phyloP scores from a whole-genome alignment of 2,329 filamentous ascomycete species.

The Bipolaris oryzae region DNA sequence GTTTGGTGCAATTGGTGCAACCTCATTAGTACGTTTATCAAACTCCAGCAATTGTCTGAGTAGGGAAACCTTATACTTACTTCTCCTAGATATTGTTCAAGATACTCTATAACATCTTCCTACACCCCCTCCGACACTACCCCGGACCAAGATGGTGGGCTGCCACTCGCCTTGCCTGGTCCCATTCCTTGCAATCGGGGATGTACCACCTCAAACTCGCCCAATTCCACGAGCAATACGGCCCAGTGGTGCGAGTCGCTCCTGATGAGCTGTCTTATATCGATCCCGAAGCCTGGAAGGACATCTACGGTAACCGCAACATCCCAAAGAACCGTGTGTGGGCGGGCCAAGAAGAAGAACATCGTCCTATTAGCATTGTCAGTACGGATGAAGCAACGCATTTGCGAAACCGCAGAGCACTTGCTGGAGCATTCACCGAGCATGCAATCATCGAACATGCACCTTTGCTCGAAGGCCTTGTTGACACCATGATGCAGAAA shows the following conservation, averaged over 20 bases:
- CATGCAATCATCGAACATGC: conserved; percentile 50
- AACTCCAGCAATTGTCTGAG: background rate
- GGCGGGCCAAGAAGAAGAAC: conserved; percentile 16
- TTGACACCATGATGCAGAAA: conserved; percentile 42
- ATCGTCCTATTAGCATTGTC: conserved; percentile 17
- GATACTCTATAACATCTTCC: conserved; percentile 23
- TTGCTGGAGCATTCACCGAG: conserved; percentile 53
- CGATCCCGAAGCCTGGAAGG: conserved; percentile 49
- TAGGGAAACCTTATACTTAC: background rate
- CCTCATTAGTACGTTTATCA: background rate
- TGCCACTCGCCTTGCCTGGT: conserved; percentile 45
- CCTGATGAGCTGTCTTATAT: conserved; percentile 57
- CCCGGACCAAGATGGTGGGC: conserved; percentile 24
- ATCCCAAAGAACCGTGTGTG: conserved; percentile 21
- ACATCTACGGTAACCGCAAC: conserved; percentile 46
- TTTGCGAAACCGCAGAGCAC: conserved; percentile 36
- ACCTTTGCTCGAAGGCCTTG: conserved; percentile 42
- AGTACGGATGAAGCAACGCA: conserved; percentile 27
- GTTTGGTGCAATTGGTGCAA: background rate
- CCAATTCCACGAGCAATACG: conserved; percentile 33
- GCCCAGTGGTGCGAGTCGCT: conserved; percentile 55
- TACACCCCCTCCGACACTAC: conserved; percentile 23
- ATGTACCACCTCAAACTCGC: conserved; percentile 10
- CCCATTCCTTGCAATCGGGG: conserved; percentile 30
- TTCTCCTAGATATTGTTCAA: background rate